phyloP scores from a whole-genome alignment of 2,329 filamentous ascomycete genomes.

The Colletotrichum musicola region DNA sequence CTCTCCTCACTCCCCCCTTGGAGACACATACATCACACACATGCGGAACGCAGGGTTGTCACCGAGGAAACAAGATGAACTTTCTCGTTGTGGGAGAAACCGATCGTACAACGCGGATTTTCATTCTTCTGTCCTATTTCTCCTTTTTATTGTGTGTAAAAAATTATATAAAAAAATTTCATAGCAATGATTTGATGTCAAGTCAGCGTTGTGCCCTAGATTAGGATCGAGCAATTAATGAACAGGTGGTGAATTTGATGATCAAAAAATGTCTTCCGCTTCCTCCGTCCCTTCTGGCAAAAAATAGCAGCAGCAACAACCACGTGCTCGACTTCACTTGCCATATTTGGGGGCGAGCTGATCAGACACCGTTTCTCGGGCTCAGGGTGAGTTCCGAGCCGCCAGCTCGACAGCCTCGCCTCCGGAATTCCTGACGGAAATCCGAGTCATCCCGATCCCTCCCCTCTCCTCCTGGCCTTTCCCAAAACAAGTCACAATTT shows the following conservation, averaged over 20 bases:
- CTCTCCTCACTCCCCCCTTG: background rate
- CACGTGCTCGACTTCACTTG: no score
- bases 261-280: background rate
- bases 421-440: no score
- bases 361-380: no score
- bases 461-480: no score
- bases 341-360: no score
- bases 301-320: no score
- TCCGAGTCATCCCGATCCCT: no score
- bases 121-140: background rate
- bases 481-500: constrained; percentile 1
- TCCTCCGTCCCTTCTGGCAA: no score
- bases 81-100: constrained; percentile 8
- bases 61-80: constrained; percentile 6
- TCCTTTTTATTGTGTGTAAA: constrained; percentile 27
- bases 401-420: no score
- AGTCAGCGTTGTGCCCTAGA: constrained; percentile 11
- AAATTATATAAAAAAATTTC: constrained; percentile 11
- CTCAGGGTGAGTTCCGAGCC: no score
- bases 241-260: background rate
- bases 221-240: background rate
- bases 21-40: constrained; percentile 5
- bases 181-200: constrained; percentile 21
- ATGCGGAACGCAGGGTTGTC: constrained; percentile 7
- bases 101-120: constrained; percentile 15